Evolutionary conservation across 345 rosid species (phyloP).

Genomic region (Diplotaxis tenuifolia): DNA sequence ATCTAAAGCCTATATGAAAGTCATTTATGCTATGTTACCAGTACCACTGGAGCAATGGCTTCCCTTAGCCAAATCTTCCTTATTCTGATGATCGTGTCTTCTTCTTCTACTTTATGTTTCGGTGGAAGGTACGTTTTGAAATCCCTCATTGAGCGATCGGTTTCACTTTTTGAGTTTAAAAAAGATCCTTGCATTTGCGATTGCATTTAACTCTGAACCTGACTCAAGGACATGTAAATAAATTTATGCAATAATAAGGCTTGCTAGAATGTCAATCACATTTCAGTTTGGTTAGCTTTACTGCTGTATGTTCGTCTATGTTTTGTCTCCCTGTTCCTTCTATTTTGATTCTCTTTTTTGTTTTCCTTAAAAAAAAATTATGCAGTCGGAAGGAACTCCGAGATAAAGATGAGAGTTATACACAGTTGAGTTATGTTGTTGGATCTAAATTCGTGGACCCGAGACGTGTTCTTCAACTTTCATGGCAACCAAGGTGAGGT

Average conservation of each 20-base stretch:
- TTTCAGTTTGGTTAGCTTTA: neutral
- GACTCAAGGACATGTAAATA: neutral
- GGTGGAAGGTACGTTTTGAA: conserved; percentile 6
- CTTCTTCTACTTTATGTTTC: neutral
- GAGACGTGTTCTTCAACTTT: conserved; percentile 62
- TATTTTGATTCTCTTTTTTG: neutral
- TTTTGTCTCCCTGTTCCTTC: neutral
- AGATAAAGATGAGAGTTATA: conserved; percentile 40
- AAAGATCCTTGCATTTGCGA: neutral
- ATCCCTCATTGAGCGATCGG: neutral
- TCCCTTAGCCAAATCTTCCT: conserved; percentile 20
- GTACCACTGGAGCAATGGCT: conserved; percentile 22
- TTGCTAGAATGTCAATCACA: neutral
- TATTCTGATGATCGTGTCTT: conserved; percentile 11
- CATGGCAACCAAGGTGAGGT: conserved; percentile 99
- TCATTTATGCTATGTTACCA: neutral
- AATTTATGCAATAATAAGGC: neutral
- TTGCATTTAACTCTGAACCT: neutral
- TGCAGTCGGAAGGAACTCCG: conserved; percentile 71
- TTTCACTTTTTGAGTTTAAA: neutral
- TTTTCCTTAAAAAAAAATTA: neutral
- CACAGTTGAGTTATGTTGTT: conserved; percentile 34
- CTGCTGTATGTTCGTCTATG: neutral
- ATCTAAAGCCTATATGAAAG: neutral
- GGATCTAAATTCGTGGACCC: conserved; percentile 52